A percentile compares a stretch with the other conserved stretches of the same genome.
Conservation (phyloP, 1,139 yeast genomes). For the Blastobotrys ciferrii region DNA sequence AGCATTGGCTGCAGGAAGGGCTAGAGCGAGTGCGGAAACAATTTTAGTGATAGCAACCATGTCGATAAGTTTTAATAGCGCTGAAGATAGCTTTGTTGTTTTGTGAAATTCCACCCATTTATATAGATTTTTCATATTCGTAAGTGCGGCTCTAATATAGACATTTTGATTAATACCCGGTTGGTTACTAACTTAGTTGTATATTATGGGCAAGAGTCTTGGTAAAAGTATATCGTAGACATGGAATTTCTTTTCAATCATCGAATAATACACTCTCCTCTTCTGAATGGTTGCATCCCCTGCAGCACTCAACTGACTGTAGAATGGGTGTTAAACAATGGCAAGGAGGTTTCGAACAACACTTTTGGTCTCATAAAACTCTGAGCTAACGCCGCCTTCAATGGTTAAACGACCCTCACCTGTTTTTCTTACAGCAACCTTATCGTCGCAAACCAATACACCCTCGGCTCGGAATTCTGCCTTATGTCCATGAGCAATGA, state of each 20-base stretch:
- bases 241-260: no score
- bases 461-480: constrained; percentile 96
- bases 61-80: background rate
- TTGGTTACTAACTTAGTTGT: no score
- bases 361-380: constrained; percentile 76
- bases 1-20: background rate
- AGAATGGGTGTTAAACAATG: constrained; percentile 52
- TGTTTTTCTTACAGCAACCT: constrained; percentile 71
- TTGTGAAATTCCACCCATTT: no score
- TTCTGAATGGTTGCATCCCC: no score
- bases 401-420: constrained; percentile 79
- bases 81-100: no score
- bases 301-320: no score
- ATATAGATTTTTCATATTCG: no score
- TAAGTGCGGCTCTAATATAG: no score
- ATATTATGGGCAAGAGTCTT: no score
- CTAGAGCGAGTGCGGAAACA: background rate
- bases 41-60: constrained; percentile 8
- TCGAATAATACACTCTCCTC: no score
- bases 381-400: constrained; percentile 75
- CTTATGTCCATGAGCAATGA: constrained; percentile 56
- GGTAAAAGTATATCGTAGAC: no score
- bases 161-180: no score
- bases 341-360: constrained; percentile 81
- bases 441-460: constrained; percentile 78